Conservation (phyloP, 805 yeast species). For the Starmerella sp. region DNA sequence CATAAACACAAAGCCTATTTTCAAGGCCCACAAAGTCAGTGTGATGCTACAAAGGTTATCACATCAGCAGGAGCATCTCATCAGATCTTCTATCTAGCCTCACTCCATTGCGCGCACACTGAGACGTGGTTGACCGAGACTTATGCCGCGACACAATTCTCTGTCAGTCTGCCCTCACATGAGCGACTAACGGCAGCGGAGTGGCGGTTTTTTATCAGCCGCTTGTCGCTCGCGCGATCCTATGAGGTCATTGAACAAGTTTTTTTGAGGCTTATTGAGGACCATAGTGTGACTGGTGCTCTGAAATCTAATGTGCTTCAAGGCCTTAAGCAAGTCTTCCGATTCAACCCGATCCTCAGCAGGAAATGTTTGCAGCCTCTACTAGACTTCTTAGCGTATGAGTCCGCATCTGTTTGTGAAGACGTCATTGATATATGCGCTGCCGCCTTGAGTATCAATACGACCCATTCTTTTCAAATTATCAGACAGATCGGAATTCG, state of each 20-base stretch:
- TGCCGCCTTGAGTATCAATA: background rate
- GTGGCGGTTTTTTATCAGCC: background rate
- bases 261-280: background rate
- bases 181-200: background rate
- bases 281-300: too few species aligned
- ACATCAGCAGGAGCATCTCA: background rate
- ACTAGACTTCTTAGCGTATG: background rate
- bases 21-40: background rate
- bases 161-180: background rate
- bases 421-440: background rate
- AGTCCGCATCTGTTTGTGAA: background rate
- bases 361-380: too few species aligned
- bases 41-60: background rate
- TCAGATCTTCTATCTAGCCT: background rate
- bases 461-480: background rate
- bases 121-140: background rate
- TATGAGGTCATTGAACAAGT: background rate
- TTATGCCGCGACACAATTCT: background rate
- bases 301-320: too few species aligned
- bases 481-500: background rate
- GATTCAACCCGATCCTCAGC: too few species aligned
- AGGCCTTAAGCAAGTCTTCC: too few species aligned
- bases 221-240: background rate
- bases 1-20: background rate
- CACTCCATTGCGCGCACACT: background rate